A percentile compares a stretch with the other conserved stretches of the same genome.
These are phyloP conservation scores for Margaritispora aquatica DNA, from an alignment of 495 filamentous ascomycete genomes.

Conservation along the genomic window DNA sequence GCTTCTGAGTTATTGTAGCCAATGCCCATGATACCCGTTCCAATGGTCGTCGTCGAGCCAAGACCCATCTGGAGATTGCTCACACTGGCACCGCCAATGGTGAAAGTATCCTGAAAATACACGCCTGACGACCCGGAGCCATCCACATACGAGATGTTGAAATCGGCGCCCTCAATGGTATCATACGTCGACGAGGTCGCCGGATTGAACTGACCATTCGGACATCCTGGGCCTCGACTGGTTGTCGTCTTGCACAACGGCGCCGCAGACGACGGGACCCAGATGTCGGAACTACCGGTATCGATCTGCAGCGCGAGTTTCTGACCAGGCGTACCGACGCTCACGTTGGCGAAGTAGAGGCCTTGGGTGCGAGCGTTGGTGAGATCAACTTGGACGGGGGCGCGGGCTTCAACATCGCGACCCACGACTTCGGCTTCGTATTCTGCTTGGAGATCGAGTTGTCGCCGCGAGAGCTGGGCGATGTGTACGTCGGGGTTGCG, in stretches of 20 bases:
- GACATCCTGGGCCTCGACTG: constrained; percentile 29
- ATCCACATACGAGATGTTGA: constrained; percentile 87
- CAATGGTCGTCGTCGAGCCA: constrained; percentile 60
- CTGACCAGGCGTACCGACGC: constrained; percentile 65
- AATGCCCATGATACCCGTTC: constrained; percentile 81
- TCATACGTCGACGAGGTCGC: constrained; percentile 61
- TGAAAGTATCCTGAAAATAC: constrained; percentile 74
- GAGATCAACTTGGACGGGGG: constrained; percentile 11
- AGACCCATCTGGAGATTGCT: constrained; percentile 74
- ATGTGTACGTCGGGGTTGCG: constrained; percentile 2
- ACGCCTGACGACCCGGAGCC: constrained; percentile 68
- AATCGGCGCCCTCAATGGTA: constrained; percentile 55
- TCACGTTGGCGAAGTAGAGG: constrained; percentile 61
- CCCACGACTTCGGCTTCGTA: not conserved
- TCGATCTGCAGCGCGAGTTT: constrained; percentile 64
- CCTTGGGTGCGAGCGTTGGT: constrained; percentile 16
- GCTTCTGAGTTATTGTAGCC: constrained; percentile 80
- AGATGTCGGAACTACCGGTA: constrained; percentile 87
- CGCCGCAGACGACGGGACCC: constrained; percentile 64
- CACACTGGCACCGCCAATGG: constrained; percentile 60
- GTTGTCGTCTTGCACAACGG: constrained; percentile 46
- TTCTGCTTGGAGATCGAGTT: not conserved
- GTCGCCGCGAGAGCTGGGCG: constrained; percentile 13
- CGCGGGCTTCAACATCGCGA: not conserved
- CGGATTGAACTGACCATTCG: constrained; percentile 46